These are phyloP conservation scores for Eutrema heterophyllum DNA, from an alignment of 345 rosid species.

Conservation along the genomic window DNA sequence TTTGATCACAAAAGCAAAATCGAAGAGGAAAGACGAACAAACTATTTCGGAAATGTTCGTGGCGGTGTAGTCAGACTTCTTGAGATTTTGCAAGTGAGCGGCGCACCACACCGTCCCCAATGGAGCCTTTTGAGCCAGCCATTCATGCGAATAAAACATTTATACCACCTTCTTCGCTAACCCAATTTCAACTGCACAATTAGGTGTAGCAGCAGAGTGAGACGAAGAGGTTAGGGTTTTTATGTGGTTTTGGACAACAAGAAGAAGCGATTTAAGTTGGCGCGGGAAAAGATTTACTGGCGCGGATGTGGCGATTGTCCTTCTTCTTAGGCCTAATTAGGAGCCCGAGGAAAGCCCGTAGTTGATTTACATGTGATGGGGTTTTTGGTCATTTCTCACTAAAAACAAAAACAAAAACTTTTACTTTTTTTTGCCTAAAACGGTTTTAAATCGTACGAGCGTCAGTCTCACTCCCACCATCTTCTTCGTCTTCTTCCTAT, in stretches of 20 bases:
- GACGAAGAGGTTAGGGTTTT: neutral
- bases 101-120: conserved; percentile 80
- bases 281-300: neutral
- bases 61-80: conserved; percentile 73
- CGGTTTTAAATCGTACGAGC: neutral
- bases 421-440: neutral
- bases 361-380: neutral
- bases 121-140: no score
- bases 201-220: neutral
- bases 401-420: neutral
- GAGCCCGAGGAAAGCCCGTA: neutral
- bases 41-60: conserved; percentile 65
- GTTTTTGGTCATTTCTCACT: neutral
- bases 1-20: neutral
- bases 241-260: neutral
- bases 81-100: conserved; percentile 73
- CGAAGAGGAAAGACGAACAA: conserved; percentile 36
- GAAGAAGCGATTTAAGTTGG: neutral
- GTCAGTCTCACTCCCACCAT: neutral
- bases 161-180: no score
- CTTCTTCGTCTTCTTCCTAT: neutral
- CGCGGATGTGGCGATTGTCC: neutral
- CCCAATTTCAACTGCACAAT: no score
- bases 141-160: no score
- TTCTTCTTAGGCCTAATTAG: neutral